Base-by-base conservation (phyloP, 2,329 filamentous ascomycete species). In the Tympanopsis confertula region DNA sequence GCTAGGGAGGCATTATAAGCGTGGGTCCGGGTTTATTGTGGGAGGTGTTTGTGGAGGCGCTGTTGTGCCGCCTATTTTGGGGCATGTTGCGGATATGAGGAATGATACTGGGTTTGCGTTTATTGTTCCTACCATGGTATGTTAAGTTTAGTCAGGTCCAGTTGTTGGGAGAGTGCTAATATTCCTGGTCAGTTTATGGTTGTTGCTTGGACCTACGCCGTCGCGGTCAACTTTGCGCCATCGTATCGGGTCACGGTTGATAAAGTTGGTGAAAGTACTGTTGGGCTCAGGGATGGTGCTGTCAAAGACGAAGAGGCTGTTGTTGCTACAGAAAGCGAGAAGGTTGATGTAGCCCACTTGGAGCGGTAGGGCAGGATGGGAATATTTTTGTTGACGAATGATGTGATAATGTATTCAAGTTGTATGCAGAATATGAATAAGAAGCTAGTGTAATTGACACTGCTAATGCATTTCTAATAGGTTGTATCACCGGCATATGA, bases 1-100 rank as follows among this genome's bases (percentile, higher is more conserved):
- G 2, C 66, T 87, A 1, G 84, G 85, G 4, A 71, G 77, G 14
- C 79, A 89, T 59, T 84, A 79, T 24, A 87, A 88, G 64, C 71
- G 82, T 42, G 84, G 83, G 1, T 78, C 76, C 2, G 82, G 82
- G 4, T 82, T 74, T 54, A 77, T 84, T 41, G 70, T 86, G 2
- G 79, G 66, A 4, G 82, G 79, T 45, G 81, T 88, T 1, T 66
- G 71, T 13, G 83, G 84, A 13, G 84, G 84, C 40, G 83, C 84
- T 2, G 69, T 74, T 20, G 80, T 88, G 5, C 84, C 84, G 1
- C 78, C 84, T 0, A 63, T 88, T 20, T 71, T 81, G 2, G 83
- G 82, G 22, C 71, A 68, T 5, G 80, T 78, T 1, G 74, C 80
- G 4, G 82, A 88, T 50, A 51, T 59, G 39, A 64, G 56, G 28